Evolutionary conservation across 2,329 filamentous ascomycete genomes (phyloP).

Genomic region (Corynespora cassiicola): DNA sequence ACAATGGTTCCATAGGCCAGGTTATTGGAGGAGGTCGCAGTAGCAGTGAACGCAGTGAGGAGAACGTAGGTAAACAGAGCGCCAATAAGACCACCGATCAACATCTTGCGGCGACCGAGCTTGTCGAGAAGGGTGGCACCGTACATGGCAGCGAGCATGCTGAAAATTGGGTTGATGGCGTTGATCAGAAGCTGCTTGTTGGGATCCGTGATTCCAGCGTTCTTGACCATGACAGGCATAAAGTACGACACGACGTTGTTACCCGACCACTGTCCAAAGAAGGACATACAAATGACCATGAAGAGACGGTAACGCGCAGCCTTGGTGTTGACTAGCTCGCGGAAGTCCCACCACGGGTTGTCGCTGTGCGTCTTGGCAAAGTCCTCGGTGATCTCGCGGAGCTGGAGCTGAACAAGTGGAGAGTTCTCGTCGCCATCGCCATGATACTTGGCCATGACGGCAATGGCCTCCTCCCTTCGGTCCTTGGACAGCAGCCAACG

Average conservation of each 20-base stretch:
- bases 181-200: conserved; percentile 49
- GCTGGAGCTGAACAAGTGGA: conserved; percentile 43
- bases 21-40: conserved; percentile 26
- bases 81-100: conserved; percentile 44
- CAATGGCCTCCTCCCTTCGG: conserved; percentile 62
- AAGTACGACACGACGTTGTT: conserved; percentile 47
- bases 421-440: conserved; percentile 52
- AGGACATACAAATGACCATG: conserved; percentile 50
- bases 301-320: conserved; percentile 41
- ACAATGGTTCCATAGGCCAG: conserved; percentile 47
- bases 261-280: conserved; percentile 50
- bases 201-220: conserved; percentile 44
- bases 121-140: conserved; percentile 44
- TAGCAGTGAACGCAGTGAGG: conserved; percentile 46
- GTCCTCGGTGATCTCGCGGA: conserved; percentile 44
- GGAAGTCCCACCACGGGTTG: conserved; percentile 45
- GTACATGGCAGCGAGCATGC: conserved; percentile 45
- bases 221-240: conserved; percentile 43
- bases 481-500: conserved; percentile 65
- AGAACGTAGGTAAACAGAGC: conserved; percentile 42
- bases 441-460: conserved; percentile 66
- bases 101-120: conserved; percentile 40
- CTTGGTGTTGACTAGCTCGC: conserved; percentile 38
- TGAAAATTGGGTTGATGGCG: conserved; percentile 50
- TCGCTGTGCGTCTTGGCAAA: conserved; percentile 34